These are phyloP conservation scores for Colletotrichum godetiae DNA, from an alignment of 2,329 filamentous ascomycete genomes.

Conservation along the genomic window DNA sequence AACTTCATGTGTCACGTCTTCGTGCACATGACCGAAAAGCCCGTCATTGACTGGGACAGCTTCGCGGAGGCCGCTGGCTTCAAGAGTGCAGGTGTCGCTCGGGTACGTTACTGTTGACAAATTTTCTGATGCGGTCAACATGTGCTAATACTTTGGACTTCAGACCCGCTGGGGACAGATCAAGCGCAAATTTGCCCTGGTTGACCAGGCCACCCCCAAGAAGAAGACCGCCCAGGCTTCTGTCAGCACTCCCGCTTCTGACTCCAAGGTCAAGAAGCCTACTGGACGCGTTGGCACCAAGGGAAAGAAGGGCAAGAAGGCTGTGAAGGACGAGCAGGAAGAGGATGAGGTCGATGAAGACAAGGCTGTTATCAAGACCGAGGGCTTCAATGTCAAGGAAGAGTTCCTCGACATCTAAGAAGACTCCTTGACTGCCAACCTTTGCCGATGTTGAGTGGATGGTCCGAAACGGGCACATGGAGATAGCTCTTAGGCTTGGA, in stretches of 20 bases:
- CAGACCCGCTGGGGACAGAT: conserved; percentile 62
- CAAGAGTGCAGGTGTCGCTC: conserved; percentile 58
- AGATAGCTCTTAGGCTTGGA: background rate
- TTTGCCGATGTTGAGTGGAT: background rate
- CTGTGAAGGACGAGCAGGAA: conserved; percentile 37
- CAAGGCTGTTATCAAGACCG: background rate
- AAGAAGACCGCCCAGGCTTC: conserved; percentile 1
- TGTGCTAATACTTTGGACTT: background rate
- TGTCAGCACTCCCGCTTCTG: background rate
- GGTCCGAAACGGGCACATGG: background rate
- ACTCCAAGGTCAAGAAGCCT: conserved; percentile 34
- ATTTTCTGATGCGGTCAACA: background rate
- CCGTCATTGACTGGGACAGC: conserved; percentile 59
- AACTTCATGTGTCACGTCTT: conserved; percentile 58
- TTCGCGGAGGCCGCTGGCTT: conserved; percentile 56
- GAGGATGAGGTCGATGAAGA: conserved; percentile 11
- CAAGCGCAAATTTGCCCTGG: conserved; percentile 21
- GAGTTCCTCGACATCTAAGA: background rate
- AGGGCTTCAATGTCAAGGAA: no score
- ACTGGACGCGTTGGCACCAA: conserved; percentile 35
- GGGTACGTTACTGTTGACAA: conserved; percentile 44
- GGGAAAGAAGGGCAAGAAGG: conserved; percentile 36
- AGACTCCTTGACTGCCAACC: background rate
- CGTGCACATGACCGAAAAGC: conserved; percentile 54
- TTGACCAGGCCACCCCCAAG: conserved; percentile 14